phyloP scores from a whole-genome alignment of 2,329 filamentous ascomycete genomes.

The Phoma herbarum region DNA sequence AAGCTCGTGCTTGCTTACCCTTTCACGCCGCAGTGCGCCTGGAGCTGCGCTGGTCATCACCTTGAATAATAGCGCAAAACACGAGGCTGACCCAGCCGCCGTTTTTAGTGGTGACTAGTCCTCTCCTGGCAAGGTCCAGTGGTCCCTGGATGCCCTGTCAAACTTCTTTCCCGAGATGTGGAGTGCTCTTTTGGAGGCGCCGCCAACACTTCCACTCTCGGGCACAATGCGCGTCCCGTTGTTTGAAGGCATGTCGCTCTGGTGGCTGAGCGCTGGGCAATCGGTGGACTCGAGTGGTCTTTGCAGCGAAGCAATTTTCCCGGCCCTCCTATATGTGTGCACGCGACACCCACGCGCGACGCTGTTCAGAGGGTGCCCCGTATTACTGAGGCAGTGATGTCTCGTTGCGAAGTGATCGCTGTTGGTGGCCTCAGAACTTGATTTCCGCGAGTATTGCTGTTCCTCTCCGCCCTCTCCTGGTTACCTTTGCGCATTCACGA shows the following conservation, averaged over 20 bases:
- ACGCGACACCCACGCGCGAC: slow-evolving; percentile 18
- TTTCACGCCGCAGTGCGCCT: slow-evolving; percentile 1
- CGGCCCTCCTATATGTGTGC: slow-evolving; percentile 10
- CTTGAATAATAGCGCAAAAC: slow-evolving; percentile 15
- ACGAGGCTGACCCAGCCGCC: slow-evolving; percentile 3
- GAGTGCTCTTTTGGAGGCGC: slow-evolving; percentile 12
- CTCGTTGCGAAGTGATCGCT: slow-evolving; percentile 9
- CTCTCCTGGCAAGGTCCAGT: not conserved
- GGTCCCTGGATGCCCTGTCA: slow-evolving; percentile 9
- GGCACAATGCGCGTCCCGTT: slow-evolving; percentile 7
- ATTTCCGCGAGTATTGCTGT: slow-evolving; percentile 1
- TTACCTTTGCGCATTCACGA: slow-evolving; percentile 11
- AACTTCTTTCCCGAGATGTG: slow-evolving; percentile 16
- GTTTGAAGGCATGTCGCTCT: slow-evolving; percentile 4
- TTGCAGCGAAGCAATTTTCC: slow-evolving; percentile 6
- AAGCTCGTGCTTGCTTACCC: slow-evolving; percentile 13
- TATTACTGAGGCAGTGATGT: slow-evolving; percentile 15
- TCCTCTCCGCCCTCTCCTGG: not conserved
- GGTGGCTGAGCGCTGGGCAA: slow-evolving; percentile 6
- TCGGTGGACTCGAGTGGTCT: slow-evolving; percentile 4
- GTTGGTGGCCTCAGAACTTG: slow-evolving; percentile 8
- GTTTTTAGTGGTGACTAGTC: not conserved
- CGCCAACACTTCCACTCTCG: slow-evolving; percentile 18
- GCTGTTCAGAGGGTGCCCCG: slow-evolving; percentile 11
- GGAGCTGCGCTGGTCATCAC: slow-evolving; percentile 10